These are phyloP conservation scores for Cinnamomum micranthum DNA, from an alignment of 164 flowering plant species.

Conservation along the genomic window DNA sequence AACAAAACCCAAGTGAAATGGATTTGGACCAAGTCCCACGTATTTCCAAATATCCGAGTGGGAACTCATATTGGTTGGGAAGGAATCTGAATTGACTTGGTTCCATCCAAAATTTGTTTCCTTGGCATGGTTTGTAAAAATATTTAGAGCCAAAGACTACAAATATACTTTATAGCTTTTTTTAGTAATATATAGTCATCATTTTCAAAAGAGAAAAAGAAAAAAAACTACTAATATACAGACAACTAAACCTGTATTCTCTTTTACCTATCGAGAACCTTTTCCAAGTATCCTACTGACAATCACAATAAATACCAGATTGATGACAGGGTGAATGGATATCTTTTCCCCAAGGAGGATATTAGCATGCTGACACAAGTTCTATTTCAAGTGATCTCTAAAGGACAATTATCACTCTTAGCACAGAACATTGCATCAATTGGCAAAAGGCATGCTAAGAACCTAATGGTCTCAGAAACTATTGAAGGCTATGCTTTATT, in stretches of 20 bases:
- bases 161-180: no score
- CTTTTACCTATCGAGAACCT: neutral
- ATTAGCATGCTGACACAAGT: conserved; percentile 44
- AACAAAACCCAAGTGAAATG: no score
- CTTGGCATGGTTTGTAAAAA: no score
- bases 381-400: conserved; percentile 44
- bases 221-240: neutral
- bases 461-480: conserved; percentile 65
- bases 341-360: conserved; percentile 77
- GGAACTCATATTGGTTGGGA: no score
- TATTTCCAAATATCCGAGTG: no score
- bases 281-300: conserved; percentile 25
- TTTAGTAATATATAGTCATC: no score
- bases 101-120: no score
- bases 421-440: conserved; percentile 56
- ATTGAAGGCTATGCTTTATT: conserved; percentile 74
- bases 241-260: neutral
- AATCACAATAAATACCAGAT: conserved; percentile 47
- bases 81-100: no score
- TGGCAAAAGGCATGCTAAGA: conserved; percentile 61
- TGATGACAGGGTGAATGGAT: conserved; percentile 84
- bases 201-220: no score
- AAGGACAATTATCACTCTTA: conserved; percentile 60
- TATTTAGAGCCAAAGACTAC: no score
- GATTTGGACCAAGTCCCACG: no score